Evolutionary conservation across 2,329 filamentous ascomycete genomes (phyloP).

Genomic region (Hymenoscyphus infarciens): DNA sequence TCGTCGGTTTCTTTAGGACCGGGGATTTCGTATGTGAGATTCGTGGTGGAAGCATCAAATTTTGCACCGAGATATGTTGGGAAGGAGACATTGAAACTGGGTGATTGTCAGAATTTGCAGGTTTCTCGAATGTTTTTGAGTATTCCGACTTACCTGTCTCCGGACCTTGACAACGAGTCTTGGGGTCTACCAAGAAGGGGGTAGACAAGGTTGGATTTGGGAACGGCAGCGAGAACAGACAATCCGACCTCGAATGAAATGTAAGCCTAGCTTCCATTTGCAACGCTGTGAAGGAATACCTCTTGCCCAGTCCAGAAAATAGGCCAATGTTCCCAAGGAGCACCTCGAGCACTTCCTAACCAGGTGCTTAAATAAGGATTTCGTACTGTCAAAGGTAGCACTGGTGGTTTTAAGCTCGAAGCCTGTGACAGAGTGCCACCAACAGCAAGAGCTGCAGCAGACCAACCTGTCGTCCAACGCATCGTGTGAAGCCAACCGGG

Average conservation of each 20-base stretch:
- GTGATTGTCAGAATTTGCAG: conserved; percentile 8
- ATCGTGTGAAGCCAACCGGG: conserved; percentile 19
- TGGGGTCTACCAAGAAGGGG: conserved; percentile 64
- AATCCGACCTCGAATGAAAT: conserved; percentile 50
- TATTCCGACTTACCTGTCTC: conserved; percentile 34
- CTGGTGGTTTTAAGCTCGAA: conserved; percentile 53
- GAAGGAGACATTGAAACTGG: conserved; percentile 54
- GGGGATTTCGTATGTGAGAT: conserved; percentile 61
- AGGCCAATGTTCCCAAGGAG: conserved; percentile 80
- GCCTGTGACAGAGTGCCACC: conserved; percentile 38
- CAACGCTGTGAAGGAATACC: conserved; percentile 34
- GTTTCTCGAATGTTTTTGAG: too few species aligned
- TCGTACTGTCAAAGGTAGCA: conserved; percentile 54
- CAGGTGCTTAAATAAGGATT: conserved; percentile 60
- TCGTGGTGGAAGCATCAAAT: conserved; percentile 68
- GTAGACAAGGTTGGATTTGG: conserved; percentile 56
- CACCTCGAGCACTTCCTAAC: conserved; percentile 64
- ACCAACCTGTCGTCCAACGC: conserved; percentile 31
- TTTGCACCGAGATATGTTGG: conserved; percentile 57
- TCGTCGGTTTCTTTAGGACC: conserved; percentile 38
- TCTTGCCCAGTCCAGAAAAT: conserved; percentile 77
- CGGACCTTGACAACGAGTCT: conserved; percentile 49
- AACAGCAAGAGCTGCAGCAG: conserved; percentile 29
- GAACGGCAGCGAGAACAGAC: conserved; percentile 58
- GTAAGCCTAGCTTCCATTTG: neutral